phyloP scores from a whole-genome alignment of 257 asterid species.

The Solanum rostratum region DNA sequence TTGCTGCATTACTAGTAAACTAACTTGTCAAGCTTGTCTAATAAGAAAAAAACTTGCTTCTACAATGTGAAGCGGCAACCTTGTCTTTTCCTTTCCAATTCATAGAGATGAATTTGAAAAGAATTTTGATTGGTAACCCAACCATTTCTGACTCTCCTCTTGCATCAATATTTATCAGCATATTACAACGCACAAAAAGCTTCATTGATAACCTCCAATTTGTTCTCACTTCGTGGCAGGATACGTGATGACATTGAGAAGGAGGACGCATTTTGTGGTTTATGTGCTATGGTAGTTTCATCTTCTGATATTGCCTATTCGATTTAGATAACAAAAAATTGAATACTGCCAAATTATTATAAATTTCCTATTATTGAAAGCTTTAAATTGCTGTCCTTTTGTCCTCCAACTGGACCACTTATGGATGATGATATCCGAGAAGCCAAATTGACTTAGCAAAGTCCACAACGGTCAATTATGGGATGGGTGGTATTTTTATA shows the following conservation, averaged over 20 bases:
- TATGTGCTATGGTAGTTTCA: slow-evolving; percentile 76
- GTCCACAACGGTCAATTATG: not conserved
- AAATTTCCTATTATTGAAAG: not conserved
- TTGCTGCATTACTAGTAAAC: not conserved
- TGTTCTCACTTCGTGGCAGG: slow-evolving; percentile 33
- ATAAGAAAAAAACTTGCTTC: not conserved
- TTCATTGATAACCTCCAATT: not conserved
- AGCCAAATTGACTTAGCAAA: not conserved
- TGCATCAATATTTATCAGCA: not conserved
- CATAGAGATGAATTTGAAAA: not conserved
- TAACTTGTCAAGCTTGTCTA: not conserved
- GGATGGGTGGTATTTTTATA: not conserved
- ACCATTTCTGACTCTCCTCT: not conserved
- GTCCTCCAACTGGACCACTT: not conserved
- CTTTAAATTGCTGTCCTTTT: not conserved
- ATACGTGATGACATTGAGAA: slow-evolving; percentile 96
- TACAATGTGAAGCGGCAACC: not conserved
- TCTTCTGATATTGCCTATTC: not conserved
- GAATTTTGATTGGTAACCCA: not conserved
- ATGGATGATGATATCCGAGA: not conserved
- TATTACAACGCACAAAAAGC: not conserved
- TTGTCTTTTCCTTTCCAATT: not conserved
- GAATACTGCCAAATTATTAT: not conserved
- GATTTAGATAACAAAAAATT: not conserved
- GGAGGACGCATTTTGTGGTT: slow-evolving; percentile 94